phyloP scores from a whole-genome alignment of 805 yeast species.

The Starmera dryadoides region DNA sequence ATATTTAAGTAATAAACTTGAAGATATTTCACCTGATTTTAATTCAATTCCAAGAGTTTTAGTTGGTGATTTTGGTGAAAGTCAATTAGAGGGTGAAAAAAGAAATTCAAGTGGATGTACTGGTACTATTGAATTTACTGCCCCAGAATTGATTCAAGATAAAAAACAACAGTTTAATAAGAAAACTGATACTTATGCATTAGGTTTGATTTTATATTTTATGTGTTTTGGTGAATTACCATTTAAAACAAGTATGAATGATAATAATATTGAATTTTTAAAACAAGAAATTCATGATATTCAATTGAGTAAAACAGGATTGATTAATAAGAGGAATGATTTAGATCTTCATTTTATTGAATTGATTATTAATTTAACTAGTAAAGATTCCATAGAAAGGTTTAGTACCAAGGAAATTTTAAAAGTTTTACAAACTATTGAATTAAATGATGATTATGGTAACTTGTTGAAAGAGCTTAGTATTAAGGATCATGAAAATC shows the following conservation, averaged over 20 bases:
- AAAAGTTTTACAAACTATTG: conserved; percentile 14
- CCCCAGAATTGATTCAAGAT: conserved; percentile 54
- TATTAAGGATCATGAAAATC: background rate
- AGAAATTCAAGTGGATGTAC: conserved; percentile 75
- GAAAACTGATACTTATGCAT: conserved; percentile 72
- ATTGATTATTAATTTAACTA: conserved; percentile 32
- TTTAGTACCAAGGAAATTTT: conserved; percentile 36
- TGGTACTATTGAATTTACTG: conserved; percentile 82
- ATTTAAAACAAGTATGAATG: conserved; percentile 26
- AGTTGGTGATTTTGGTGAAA: conserved; percentile 88
- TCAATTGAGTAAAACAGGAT: conserved; percentile 14
- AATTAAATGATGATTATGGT: background rate
- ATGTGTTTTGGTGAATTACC: conserved; percentile 70
- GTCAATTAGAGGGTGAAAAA: conserved; percentile 61
- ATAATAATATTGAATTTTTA: conserved; percentile 11
- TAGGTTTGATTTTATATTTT: conserved; percentile 78
- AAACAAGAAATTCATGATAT: conserved; percentile 19
- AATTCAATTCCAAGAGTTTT: conserved; percentile 54
- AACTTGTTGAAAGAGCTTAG: too few relatives aligned
- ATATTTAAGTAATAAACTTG: conserved; percentile 11
- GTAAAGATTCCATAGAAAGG: conserved; percentile 29
- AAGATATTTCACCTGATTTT: conserved; percentile 6
- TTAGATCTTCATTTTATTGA: conserved; percentile 24
- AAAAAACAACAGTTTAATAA: conserved; percentile 51
- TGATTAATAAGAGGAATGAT: conserved; percentile 13